Evolutionary conservation across 805 yeast genomes (phyloP).

Genomic region (Metschnikowia arizonensis): DNA sequence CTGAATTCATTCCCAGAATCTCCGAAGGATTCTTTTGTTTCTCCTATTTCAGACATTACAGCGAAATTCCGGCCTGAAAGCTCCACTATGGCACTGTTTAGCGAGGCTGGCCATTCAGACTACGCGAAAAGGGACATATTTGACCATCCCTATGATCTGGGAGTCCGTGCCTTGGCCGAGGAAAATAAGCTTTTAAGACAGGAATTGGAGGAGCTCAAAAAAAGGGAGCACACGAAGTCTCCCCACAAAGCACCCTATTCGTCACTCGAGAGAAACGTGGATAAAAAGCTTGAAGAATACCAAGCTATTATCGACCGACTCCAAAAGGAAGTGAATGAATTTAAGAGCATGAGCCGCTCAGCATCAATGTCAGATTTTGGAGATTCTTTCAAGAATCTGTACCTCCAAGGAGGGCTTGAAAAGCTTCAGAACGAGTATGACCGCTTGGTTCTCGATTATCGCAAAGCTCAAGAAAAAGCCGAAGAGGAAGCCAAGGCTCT

Average conservation of each 20-base stretch:
- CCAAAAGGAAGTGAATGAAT: slow-evolving; percentile 30
- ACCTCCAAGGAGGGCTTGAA: slow-evolving; percentile 9
- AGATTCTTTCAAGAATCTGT: background rate
- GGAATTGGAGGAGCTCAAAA: background rate
- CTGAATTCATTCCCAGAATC: background rate
- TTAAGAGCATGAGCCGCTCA: slow-evolving; percentile 18
- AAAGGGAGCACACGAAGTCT: background rate
- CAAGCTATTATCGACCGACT: slow-evolving; percentile 29
- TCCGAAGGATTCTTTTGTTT: background rate
- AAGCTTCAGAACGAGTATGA: slow-evolving; percentile 17
- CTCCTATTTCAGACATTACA: background rate
- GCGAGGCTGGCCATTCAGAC: background rate
- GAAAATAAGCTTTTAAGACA: background rate
- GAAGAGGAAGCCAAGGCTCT: slow-evolving; percentile 6
- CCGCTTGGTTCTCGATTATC: slow-evolving; percentile 5
- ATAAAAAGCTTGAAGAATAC: slow-evolving; percentile 28
- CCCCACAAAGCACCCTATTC: background rate
- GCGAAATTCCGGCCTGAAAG: background rate
- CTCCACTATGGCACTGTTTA: background rate
- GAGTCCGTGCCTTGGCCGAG: background rate
- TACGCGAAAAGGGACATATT: background rate
- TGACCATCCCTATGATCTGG: background rate
- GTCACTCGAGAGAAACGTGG: slow-evolving; percentile 13
- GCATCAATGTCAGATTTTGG: slow-evolving; percentile 11
- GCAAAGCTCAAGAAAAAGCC: slow-evolving; percentile 9